Evolutionary conservation across 2,329 filamentous ascomycete species (phyloP).

Genomic region (Aquanectria penicillioides): DNA sequence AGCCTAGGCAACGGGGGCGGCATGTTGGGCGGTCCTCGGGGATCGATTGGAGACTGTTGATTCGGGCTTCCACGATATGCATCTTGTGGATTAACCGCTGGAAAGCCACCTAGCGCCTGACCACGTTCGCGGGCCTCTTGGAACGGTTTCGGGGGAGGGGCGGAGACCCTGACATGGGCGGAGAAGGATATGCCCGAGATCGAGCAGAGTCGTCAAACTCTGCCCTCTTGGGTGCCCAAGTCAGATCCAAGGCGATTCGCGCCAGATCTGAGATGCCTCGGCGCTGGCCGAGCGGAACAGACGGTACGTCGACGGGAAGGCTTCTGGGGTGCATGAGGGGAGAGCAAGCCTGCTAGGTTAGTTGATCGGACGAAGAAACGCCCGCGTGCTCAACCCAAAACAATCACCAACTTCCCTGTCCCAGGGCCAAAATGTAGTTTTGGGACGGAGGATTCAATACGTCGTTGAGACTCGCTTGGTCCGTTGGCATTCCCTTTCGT

Average conservation of each 20-base stretch:
- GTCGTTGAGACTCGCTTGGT: slow-evolving; percentile 8
- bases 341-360: slow-evolving; percentile 38
- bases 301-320: slow-evolving; percentile 54
- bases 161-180: slow-evolving; percentile 79
- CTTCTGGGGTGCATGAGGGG: slow-evolving; percentile 65
- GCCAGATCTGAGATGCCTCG: slow-evolving; percentile 66
- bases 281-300: slow-evolving; percentile 65
- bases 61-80: slow-evolving; percentile 56
- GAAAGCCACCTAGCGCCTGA: slow-evolving; percentile 56
- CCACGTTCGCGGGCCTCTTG: slow-evolving; percentile 66
- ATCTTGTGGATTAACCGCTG: slow-evolving; percentile 57
- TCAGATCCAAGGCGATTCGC: slow-evolving; percentile 60
- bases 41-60: slow-evolving; percentile 38
- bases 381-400: slow-evolving; percentile 25
- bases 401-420: slow-evolving; percentile 15
- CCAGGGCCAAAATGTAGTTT: slow-evolving; percentile 3
- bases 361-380: slow-evolving; percentile 28
- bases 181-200: slow-evolving; percentile 73
- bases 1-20: slow-evolving; percentile 38
- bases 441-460: slow-evolving; percentile 12
- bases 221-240: slow-evolving; percentile 61
- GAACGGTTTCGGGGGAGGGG: slow-evolving; percentile 67
- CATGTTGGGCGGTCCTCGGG: slow-evolving; percentile 37
- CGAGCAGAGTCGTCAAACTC: slow-evolving; percentile 63
- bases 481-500: slow-evolving; percentile 14